Percentiles rank a stretch among this genome's conserved stretches.
These are phyloP conservation scores for Fusarium miscanthi DNA, from an alignment of 2,329 filamentous ascomycete species.

Conservation along the genomic window DNA sequence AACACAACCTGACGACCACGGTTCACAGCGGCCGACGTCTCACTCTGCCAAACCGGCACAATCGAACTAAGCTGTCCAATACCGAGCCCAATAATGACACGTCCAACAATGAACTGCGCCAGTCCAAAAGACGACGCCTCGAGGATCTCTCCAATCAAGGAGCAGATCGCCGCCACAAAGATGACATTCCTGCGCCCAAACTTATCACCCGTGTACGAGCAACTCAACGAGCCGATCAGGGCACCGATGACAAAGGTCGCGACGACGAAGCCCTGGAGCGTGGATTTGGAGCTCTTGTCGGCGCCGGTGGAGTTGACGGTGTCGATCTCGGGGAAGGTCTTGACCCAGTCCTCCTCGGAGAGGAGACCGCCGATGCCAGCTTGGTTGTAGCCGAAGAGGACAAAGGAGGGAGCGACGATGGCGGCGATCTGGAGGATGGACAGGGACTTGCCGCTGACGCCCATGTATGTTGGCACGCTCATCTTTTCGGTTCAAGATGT, in stretches of 20 bases:
- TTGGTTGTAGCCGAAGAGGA: conserved; percentile 69
- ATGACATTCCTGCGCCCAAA: conserved; percentile 68
- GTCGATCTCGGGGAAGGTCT: conserved; percentile 59
- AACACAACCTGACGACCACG: conserved; percentile 60
- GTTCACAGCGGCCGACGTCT: conserved; percentile 60
- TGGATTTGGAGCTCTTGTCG: conserved; percentile 56
- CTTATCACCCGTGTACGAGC: conserved; percentile 63
- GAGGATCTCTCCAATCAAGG: conserved; percentile 63
- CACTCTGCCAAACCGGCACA: conserved; percentile 65
- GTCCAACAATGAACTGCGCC: conserved; percentile 53
- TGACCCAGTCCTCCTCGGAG: conserved; percentile 69
- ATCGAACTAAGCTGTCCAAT: conserved; percentile 65
- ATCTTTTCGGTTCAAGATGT: conserved; percentile 7
- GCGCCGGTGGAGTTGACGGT: conserved; percentile 61
- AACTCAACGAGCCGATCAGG: conserved; percentile 61
- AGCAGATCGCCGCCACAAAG: conserved; percentile 63
- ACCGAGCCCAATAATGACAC: conserved; percentile 64
- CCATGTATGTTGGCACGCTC: conserved; percentile 46
- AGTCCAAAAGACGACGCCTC: conserved; percentile 62
- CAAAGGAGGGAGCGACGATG: conserved; percentile 57
- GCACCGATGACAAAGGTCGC: conserved; percentile 68
- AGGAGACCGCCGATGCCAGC: conserved; percentile 78
- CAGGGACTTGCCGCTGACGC: conserved; percentile 51
- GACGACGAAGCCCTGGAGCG: conserved; percentile 57
- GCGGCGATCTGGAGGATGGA: conserved; percentile 54